Percentiles rank a stretch among this genome's conserved stretches.
Conservation (phyloP, 2,329 filamentous ascomycete species). For the Alternaria metachromatica region DNA sequence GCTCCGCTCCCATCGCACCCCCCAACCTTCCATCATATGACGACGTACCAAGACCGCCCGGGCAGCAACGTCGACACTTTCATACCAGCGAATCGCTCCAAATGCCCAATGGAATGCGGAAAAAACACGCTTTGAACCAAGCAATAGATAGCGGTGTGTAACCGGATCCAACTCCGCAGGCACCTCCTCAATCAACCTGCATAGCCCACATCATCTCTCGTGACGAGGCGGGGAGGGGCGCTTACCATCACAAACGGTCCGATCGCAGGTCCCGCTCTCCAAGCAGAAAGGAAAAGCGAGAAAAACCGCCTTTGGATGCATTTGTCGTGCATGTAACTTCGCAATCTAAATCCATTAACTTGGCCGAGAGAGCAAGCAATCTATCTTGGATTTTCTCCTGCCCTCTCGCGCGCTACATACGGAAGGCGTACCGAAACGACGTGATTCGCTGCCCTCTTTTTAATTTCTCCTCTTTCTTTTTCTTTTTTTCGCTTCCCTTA, state of each 20-base stretch:
- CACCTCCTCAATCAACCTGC: background rate
- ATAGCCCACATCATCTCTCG: background rate
- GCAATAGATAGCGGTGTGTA: slow-evolving; percentile 1
- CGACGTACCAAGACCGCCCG: background rate
- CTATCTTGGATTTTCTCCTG: background rate
- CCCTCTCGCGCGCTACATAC: background rate
- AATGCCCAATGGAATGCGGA: background rate
- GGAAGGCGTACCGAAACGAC: background rate
- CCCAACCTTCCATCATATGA: background rate
- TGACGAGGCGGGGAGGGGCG: background rate
- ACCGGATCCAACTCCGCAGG: background rate
- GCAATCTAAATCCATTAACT: slow-evolving; percentile 2
- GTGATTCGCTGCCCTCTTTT: background rate
- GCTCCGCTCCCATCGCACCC: background rate
- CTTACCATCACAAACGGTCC: slow-evolving; percentile 1
- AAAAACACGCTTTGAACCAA: background rate
- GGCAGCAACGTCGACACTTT: background rate
- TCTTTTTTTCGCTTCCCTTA: background rate
- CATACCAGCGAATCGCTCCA: background rate
- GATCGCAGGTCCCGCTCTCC: background rate
- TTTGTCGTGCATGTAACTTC: background rate
- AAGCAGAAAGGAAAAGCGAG: background rate
- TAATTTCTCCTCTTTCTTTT: background rate
- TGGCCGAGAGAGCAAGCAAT: background rate
- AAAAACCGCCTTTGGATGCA: background rate